phyloP scores from a whole-genome alignment of 495 filamentous ascomycete species.

The Trichoderma gamsii region DNA sequence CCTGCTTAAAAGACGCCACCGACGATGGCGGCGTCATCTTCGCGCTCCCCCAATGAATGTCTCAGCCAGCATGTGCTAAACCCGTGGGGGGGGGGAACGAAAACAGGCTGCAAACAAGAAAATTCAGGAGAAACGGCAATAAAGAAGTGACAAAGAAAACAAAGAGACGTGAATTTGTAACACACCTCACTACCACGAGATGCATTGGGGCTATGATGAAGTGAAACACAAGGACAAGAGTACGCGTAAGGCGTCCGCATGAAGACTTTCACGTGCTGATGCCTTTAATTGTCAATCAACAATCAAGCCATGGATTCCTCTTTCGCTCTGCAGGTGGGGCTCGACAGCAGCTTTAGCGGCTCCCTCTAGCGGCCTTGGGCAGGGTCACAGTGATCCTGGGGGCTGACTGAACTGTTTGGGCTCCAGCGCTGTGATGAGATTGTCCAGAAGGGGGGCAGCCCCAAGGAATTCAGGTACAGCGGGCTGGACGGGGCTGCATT shows the following conservation, averaged over 20 bases:
- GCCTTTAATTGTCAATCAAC: neutral
- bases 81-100: too few species aligned
- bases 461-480: neutral
- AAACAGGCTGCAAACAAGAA: too few species aligned
- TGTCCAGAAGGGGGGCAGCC: neutral
- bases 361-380: constrained; percentile 4
- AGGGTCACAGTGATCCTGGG: neutral
- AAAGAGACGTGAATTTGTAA: too few species aligned
- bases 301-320: neutral
- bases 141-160: too few species aligned
- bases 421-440: constrained; percentile 2
- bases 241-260: neutral
- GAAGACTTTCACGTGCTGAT: neutral
- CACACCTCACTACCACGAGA: too few species aligned
- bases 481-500: neutral
- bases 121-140: too few species aligned
- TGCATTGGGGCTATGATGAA: too few species aligned
- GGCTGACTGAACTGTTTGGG: neutral
- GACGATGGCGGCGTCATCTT: too few species aligned
- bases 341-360: neutral
- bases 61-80: too few species aligned
- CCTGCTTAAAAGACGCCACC: too few species aligned
- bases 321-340: neutral
- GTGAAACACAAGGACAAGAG: too few species aligned
- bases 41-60: too few species aligned